Conservation (phyloP, 2,329 filamentous ascomycete genomes). For the Berkeleyomyces basicola region DNA sequence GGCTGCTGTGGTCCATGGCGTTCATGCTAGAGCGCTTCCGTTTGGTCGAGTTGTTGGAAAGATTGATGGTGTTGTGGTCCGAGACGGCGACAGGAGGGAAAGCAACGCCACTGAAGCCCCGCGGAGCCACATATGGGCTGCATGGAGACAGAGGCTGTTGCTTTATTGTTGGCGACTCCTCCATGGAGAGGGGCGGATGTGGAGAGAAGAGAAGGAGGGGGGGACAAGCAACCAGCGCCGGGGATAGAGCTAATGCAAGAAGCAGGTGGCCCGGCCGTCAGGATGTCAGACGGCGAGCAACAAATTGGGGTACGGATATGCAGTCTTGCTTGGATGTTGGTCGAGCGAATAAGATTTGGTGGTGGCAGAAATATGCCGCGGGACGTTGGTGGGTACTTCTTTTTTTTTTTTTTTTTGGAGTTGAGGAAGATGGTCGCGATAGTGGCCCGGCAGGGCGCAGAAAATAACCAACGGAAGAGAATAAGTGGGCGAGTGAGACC, state of each 20-base stretch:
- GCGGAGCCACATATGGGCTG: conserved; percentile 6
- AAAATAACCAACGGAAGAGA: background rate
- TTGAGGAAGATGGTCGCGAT: background rate
- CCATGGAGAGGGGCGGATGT: background rate
- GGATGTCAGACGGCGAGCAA: background rate
- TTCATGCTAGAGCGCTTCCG: conserved; percentile 39
- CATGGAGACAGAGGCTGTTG: conserved; percentile 7
- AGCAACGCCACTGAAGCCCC: conserved; percentile 5
- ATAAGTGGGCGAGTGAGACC: background rate
- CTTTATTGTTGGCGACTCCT: background rate
- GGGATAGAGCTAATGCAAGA: background rate
- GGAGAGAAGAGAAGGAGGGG: background rate
- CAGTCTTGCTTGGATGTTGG: background rate
- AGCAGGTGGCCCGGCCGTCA: background rate
- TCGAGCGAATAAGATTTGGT: background rate
- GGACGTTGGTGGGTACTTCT: background rate
- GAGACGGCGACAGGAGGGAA: conserved; percentile 24
- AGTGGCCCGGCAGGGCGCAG: conserved; percentile 1
- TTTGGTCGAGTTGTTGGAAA: conserved; percentile 40
- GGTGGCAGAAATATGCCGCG: background rate
- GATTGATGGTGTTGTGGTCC: conserved; percentile 25
- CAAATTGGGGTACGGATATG: background rate
- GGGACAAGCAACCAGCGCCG: background rate
- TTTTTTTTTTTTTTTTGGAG: background rate
- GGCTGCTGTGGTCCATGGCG: conserved; percentile 39